These are phyloP conservation scores for Trichophyton mentagrophytes DNA, from an alignment of 2,329 filamentous ascomycete species.

Conservation along the genomic window DNA sequence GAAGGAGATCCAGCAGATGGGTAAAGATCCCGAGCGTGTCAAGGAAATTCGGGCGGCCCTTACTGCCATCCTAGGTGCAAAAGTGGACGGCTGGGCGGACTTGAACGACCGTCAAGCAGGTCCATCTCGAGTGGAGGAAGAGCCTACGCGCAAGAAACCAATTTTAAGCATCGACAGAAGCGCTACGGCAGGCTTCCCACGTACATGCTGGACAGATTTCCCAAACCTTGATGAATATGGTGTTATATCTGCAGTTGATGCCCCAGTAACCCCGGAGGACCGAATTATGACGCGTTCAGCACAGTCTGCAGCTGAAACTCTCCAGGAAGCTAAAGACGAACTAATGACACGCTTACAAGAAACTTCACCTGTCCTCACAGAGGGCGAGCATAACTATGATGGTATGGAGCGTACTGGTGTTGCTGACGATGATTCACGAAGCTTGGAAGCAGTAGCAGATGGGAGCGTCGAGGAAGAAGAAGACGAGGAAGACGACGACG, in stretches of 20 bases:
- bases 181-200: slow-evolving; percentile 28
- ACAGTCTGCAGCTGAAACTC: slow-evolving; percentile 36
- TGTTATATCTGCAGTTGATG: slow-evolving; percentile 25
- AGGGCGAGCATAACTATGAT: slow-evolving; percentile 32
- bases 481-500: slow-evolving; percentile 42
- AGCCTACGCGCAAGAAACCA: slow-evolving; percentile 28
- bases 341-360: slow-evolving; percentile 39
- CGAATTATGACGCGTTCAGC: slow-evolving; percentile 35
- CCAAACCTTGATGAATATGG: slow-evolving; percentile 33
- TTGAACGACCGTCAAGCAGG: slow-evolving; percentile 19
- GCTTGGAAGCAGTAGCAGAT: slow-evolving; percentile 32
- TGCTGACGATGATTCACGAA: slow-evolving; percentile 31
- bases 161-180: slow-evolving; percentile 33
- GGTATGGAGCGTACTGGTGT: slow-evolving; percentile 28
- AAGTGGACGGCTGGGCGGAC: slow-evolving; percentile 34
- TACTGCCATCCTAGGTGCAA: slow-evolving; percentile 32
- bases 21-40: slow-evolving; percentile 33
- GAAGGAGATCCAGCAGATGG: slow-evolving; percentile 35
- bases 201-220: slow-evolving; percentile 32
- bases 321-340: slow-evolving; percentile 41
- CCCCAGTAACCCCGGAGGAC: slow-evolving; percentile 33
- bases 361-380: slow-evolving; percentile 28
- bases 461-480: slow-evolving; percentile 36
- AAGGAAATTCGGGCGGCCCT: slow-evolving; percentile 34
- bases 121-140: slow-evolving; percentile 15